Evolutionary conservation across 2,329 filamentous ascomycete genomes (phyloP).

Genomic region (Sporothrix phasma): DNA sequence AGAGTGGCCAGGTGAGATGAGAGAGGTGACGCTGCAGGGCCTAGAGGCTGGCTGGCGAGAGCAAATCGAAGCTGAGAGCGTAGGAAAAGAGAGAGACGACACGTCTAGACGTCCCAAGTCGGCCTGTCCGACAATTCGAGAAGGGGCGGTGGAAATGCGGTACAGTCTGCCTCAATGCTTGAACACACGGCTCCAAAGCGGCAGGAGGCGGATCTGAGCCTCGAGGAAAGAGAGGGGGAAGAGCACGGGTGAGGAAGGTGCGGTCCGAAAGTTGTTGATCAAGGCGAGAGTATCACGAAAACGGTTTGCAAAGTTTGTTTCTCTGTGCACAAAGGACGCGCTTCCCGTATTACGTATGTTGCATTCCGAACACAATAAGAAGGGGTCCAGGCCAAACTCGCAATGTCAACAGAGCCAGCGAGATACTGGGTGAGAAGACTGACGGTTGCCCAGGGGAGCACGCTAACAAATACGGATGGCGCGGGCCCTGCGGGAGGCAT

Average conservation of each 20-base stretch:
- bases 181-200: slow-evolving; percentile 9
- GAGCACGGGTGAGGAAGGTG: slow-evolving; percentile 6
- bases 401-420: slow-evolving; percentile 12
- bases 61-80: neutral
- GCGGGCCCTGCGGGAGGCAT: neutral
- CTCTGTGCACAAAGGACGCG: neutral
- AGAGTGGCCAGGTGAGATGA: neutral
- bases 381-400: neutral
- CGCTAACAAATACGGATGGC: slow-evolving; percentile 13
- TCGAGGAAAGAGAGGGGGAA: neutral
- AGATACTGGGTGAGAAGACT: neutral
- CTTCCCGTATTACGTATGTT: slow-evolving; percentile 10
- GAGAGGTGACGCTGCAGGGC: neutral
- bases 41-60: neutral
- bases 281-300: neutral
- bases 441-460: slow-evolving; percentile 17
- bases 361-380: neutral
- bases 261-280: neutral
- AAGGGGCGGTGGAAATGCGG: neutral
- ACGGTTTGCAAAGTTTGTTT: no score
- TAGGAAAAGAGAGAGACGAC: neutral
- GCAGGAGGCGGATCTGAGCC: slow-evolving; percentile 1
- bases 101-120: neutral
- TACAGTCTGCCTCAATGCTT: slow-evolving; percentile 5
- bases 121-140: neutral